phyloP scores from a whole-genome alignment of 306 rosid species.

The Vachellia collinsii region DNA sequence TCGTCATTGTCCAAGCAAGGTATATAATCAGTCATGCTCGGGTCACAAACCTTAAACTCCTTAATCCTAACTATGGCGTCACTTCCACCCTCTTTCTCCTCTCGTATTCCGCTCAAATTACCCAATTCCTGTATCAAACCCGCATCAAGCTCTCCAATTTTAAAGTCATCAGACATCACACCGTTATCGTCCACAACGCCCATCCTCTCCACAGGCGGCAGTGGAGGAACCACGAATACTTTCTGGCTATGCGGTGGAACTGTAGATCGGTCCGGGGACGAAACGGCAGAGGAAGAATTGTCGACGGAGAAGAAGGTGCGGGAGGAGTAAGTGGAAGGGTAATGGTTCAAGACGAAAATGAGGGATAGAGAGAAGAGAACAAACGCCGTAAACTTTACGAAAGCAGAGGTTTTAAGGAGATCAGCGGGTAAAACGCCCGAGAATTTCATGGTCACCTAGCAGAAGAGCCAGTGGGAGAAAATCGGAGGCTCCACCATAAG shows the following conservation, averaged over 20 bases:
- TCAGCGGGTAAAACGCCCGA: slow-evolving; percentile 28
- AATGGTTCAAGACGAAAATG: slow-evolving; percentile 48
- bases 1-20: slow-evolving; percentile 82
- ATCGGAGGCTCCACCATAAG: too few species aligned
- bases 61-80: slow-evolving; percentile 41
- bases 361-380: slow-evolving; percentile 56
- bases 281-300: background rate
- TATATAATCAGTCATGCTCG: slow-evolving; percentile 64
- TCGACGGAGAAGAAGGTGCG: slow-evolving; percentile 40
- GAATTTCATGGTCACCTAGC: slow-evolving; percentile 39
- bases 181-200: slow-evolving; percentile 81
- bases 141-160: slow-evolving; percentile 64
- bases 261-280: slow-evolving; percentile 10
- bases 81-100: slow-evolving; percentile 26
- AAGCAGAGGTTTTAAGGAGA: slow-evolving; percentile 50
- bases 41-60: slow-evolving; percentile 54
- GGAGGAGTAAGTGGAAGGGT: slow-evolving; percentile 37
- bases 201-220: slow-evolving; percentile 59
- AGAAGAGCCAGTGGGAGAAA: background rate
- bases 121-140: slow-evolving; percentile 35
- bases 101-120: slow-evolving; percentile 32
- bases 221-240: slow-evolving; percentile 29
- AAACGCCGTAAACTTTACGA: slow-evolving; percentile 53
- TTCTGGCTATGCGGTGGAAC: slow-evolving; percentile 13
- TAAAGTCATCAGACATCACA: slow-evolving; percentile 74